These are phyloP conservation scores for Thalassia testudinum DNA, from an alignment of 116 monocot species.

Conservation along the genomic window DNA sequence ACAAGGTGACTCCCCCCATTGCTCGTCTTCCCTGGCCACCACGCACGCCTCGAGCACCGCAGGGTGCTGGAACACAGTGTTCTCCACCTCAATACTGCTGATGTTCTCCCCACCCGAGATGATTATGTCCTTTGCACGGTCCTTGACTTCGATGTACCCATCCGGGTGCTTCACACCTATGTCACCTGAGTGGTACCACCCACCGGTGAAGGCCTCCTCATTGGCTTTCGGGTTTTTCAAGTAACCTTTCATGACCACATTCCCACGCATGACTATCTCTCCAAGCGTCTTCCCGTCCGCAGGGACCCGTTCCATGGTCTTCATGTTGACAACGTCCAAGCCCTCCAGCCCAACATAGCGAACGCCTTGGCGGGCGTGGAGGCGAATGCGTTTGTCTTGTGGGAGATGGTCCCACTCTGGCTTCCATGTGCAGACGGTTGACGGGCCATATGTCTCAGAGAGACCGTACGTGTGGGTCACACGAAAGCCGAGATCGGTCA, in stretches of 20 bases:
- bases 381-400: conserved; percentile 13
- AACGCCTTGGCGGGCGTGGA: conserved; percentile 52
- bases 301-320: conserved; percentile 60
- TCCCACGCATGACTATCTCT: conserved; percentile 69
- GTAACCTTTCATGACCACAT: conserved; percentile 67
- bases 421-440: conserved; percentile 52
- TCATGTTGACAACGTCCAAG: conserved; percentile 49
- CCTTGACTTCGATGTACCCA: too few species aligned
- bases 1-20: too few species aligned
- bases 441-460: conserved; percentile 65
- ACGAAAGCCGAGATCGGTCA: conserved; percentile 56
- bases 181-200: conserved; percentile 71
- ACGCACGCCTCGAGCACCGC: too few species aligned
- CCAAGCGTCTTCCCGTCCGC: conserved; percentile 51
- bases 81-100: too few species aligned
- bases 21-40: too few species aligned
- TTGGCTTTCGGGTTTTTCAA: conserved; percentile 56
- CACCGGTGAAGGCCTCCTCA: conserved; percentile 40
- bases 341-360: conserved; percentile 40
- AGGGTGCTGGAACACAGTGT: too few species aligned
- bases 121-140: too few species aligned
- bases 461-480: conserved; percentile 56
- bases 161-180: conserved; percentile 61
- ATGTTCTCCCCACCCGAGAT: too few species aligned
- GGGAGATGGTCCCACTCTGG: conserved; percentile 59